phyloP scores from a whole-genome alignment of 1,284 basidiomycete genomes.

The Leccinum cinnamomeum region DNA sequence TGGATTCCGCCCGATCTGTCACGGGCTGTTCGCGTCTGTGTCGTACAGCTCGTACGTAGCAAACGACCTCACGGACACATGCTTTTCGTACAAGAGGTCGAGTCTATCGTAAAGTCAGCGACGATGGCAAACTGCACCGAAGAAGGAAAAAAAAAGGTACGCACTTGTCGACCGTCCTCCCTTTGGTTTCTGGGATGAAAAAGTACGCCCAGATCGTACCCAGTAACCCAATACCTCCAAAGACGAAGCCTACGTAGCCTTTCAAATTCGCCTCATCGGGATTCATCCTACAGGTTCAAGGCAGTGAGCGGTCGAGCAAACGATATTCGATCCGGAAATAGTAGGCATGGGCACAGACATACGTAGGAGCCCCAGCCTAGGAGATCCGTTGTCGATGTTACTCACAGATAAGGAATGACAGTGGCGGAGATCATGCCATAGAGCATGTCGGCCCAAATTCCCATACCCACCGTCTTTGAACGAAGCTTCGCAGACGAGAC shows the following conservation, averaged over 20 bases:
- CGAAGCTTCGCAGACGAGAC: conserved; percentile 20
- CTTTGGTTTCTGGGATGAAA: conserved; percentile 31
- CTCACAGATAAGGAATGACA: not conserved
- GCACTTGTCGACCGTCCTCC: conserved; percentile 33
- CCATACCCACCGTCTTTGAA: conserved; percentile 33
- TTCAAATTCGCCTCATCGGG: conserved; percentile 20
- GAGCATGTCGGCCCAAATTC: conserved; percentile 23
- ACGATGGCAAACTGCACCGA: not conserved
- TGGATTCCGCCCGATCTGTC: not conserved
- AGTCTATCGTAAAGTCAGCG: conserved; percentile 12
- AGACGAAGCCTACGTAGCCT: conserved; percentile 34
- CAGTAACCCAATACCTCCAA: conserved; percentile 26
- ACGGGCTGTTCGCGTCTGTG: not conserved
- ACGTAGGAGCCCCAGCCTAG: too few species aligned
- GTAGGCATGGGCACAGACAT: too few species aligned
- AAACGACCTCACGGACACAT: conserved; percentile 26
- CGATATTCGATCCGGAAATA: too few species aligned
- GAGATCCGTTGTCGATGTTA: too few species aligned
- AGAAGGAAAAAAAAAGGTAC: conserved; percentile 6
- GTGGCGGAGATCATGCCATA: conserved; percentile 25
- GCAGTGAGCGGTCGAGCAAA: too few species aligned
- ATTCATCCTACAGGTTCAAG: too few species aligned
- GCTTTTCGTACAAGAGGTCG: conserved; percentile 27
- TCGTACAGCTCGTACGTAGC: conserved; percentile 19
- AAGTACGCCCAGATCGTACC: conserved; percentile 27